A percentile compares a stretch with the other conserved stretches of the same genome.
Conservation (phyloP, 2,329 filamentous ascomycete genomes). For the Xylariaceae sp. region DNA sequence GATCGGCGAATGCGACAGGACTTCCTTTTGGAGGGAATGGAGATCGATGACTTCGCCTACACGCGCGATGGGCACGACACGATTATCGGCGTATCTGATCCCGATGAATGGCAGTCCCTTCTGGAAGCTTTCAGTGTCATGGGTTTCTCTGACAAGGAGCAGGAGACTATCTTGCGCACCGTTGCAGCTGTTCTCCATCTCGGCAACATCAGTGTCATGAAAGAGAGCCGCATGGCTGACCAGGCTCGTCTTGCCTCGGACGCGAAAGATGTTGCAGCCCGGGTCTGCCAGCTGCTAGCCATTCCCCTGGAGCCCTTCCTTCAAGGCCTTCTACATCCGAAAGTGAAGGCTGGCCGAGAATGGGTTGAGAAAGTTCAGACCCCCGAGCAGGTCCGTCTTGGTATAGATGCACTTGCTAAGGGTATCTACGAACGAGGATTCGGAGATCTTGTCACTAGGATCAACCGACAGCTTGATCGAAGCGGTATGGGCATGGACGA, state of each 20-base stretch:
- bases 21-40: slow-evolving; percentile 69
- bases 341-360: slow-evolving; percentile 90
- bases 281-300: slow-evolving; percentile 78
- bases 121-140: slow-evolving; percentile 93
- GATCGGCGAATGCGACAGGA: slow-evolving; percentile 68
- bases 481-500: slow-evolving; percentile 79
- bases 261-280: slow-evolving; percentile 68
- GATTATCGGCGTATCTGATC: slow-evolving; percentile 85
- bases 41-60: slow-evolving; percentile 85
- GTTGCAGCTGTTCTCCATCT: slow-evolving; percentile 89
- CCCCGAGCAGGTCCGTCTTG: slow-evolving; percentile 87
- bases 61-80: slow-evolving; percentile 87
- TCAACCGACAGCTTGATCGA: slow-evolving; percentile 89
- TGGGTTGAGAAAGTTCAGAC: slow-evolving; percentile 99
- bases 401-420: slow-evolving; percentile 88
- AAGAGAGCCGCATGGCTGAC: slow-evolving; percentile 86
- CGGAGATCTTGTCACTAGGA: slow-evolving; percentile 83
- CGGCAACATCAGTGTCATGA: slow-evolving; percentile 84
- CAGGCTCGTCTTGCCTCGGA: slow-evolving; percentile 80
- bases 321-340: slow-evolving; percentile 83
- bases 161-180: slow-evolving; percentile 76
- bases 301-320: slow-evolving; percentile 82
- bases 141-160: slow-evolving; percentile 84
- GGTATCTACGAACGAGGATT: slow-evolving; percentile 97
- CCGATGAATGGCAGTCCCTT: slow-evolving; percentile 82